These are phyloP conservation scores for Inga oerstediana DNA, from an alignment of 306 rosid species.

Conservation along the genomic window DNA sequence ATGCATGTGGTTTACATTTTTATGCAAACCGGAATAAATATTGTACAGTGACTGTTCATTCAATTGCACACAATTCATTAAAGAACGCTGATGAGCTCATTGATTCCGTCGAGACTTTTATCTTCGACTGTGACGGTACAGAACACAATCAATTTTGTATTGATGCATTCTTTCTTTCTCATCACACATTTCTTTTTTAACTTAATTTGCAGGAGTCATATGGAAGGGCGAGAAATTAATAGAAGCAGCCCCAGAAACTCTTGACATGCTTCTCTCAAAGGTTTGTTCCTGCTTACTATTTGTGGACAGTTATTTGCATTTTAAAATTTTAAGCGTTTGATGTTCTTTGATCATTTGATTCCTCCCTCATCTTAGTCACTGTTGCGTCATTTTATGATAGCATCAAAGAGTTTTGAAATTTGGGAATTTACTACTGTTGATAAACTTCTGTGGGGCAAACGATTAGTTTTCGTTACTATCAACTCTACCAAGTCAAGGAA, in stretches of 20 bases:
- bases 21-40: no score
- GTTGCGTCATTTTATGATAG: background rate
- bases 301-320: slow-evolving; percentile 28
- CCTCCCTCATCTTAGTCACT: background rate
- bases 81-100: slow-evolving; percentile 73
- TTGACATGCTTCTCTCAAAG: slow-evolving; percentile 94
- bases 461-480: slow-evolving; percentile 96
- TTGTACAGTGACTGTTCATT: no score
- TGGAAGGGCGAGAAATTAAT: slow-evolving; percentile 98
- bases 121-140: slow-evolving; percentile 85
- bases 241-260: slow-evolving; percentile 91
- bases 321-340: slow-evolving; percentile 10
- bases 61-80: no score
- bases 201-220: slow-evolving; percentile 79
- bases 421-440: slow-evolving; percentile 12
- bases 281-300: slow-evolving; percentile 44
- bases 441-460: slow-evolving; percentile 66
- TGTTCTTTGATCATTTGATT: background rate
- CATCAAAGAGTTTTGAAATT: background rate
- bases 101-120: slow-evolving; percentile 54
- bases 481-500: slow-evolving; percentile 99
- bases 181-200: background rate
- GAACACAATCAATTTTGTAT: slow-evolving; percentile 21
- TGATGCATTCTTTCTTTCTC: no score
- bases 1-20: no score